Percentiles rank a stretch among this genome's conserved stretches.
Conservation (phyloP, 2,329 filamentous ascomycete genomes). For the Botrytis galanthina region DNA sequence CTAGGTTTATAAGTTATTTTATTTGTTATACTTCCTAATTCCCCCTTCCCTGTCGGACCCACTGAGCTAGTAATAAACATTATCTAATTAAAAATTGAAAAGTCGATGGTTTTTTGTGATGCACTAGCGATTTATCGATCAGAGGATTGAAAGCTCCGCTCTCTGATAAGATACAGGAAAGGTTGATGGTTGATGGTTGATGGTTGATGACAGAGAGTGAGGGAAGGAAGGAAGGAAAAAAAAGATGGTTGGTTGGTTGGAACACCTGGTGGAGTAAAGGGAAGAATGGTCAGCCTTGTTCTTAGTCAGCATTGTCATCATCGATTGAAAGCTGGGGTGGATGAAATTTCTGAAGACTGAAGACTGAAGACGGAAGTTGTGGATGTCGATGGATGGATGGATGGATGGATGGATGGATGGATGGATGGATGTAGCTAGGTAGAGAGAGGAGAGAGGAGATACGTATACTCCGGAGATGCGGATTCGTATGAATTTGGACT, state of each 20-base stretch:
- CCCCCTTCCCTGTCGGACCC: neutral
- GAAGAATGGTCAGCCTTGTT: neutral
- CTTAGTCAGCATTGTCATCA: conserved; percentile 6
- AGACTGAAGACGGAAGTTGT: neutral
- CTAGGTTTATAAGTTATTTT: no score
- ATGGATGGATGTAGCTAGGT: no score
- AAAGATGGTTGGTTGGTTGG: neutral
- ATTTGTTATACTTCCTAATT: no score
- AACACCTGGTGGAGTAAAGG: no score
- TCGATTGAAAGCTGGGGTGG: neutral
- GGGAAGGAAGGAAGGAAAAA: no score
- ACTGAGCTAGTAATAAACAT: neutral
- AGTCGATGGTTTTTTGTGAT: neutral
- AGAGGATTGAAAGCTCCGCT: neutral
- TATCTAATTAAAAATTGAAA: neutral
- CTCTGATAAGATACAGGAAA: neutral
- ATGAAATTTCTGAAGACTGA: neutral
- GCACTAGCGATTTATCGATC: neutral
- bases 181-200: no score
- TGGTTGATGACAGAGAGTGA: neutral
- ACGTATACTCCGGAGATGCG: neutral
- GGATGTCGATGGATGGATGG: neutral
- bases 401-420: no score
- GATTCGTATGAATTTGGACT: neutral
- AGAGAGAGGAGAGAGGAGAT: no score